Percentiles rank a stretch among this genome's conserved stretches.
phyloP scores from a whole-genome alignment of 208 protist genomes.

The Trypanosoma avium region DNA sequence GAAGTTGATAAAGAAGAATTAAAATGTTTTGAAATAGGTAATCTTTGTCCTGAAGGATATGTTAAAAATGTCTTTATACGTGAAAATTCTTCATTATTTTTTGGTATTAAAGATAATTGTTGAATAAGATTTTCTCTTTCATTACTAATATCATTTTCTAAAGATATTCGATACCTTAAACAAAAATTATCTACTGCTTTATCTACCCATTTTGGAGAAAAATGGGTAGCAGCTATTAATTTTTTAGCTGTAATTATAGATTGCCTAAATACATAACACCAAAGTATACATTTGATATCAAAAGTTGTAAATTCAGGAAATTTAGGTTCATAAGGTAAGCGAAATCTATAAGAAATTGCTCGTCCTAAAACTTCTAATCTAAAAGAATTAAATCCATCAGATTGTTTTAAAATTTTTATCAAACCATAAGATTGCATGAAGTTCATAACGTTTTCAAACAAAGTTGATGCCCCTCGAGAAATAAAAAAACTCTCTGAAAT shows the following conservation, averaged over 20 bases:
- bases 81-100: constrained; percentile 30
- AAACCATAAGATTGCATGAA: constrained; percentile 37
- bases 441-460: constrained; percentile 38
- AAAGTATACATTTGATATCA: constrained; percentile 76
- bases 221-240: constrained; percentile 28
- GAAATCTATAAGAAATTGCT: constrained; percentile 61
- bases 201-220: constrained; percentile 46
- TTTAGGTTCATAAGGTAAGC: constrained; percentile 32
- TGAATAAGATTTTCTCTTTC: constrained; percentile 31
- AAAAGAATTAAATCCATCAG: constrained; percentile 16
- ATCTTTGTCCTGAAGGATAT: constrained; percentile 27
- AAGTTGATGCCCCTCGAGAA: constrained; percentile 29
- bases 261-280: constrained; percentile 66
- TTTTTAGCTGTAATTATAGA: constrained; percentile 28
- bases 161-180: constrained; percentile 33
- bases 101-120: constrained; percentile 39
- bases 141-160: constrained; percentile 28
- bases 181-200: constrained; percentile 42
- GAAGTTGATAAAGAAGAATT: constrained; percentile 31
- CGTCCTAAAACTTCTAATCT: constrained; percentile 54
- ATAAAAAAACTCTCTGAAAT: constrained; percentile 47
- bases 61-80: constrained; percentile 52
- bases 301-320: constrained; percentile 38
- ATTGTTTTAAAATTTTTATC: constrained; percentile 23
- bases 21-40: constrained; percentile 31